phyloP scores from a whole-genome alignment of 805 yeast genomes.

The Millerozyma miso region DNA sequence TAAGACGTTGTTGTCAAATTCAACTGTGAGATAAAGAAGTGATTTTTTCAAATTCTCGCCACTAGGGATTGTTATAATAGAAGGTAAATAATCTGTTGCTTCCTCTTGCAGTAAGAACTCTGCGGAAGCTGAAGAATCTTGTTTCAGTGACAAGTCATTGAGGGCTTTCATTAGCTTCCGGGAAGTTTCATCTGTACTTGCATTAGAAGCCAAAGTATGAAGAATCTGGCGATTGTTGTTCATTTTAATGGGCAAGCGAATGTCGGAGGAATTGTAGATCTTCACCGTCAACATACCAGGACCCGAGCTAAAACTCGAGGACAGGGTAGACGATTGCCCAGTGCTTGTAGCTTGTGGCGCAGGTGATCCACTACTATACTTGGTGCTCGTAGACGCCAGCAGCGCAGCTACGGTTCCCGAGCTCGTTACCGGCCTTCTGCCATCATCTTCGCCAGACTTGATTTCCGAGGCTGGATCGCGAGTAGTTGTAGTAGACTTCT shows the following conservation, averaged over 20 bases:
- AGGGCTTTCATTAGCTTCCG: constrained; percentile 32
- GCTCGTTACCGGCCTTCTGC: background rate
- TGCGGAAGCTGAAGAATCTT: constrained; percentile 2
- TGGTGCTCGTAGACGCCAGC: background rate
- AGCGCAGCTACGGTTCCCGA: background rate
- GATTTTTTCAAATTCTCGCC: constrained; percentile 53
- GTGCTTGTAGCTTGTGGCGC: background rate
- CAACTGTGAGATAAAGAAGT: constrained; percentile 80
- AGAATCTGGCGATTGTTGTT: constrained; percentile 61
- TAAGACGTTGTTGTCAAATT: constrained; percentile 91
- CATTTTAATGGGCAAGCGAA: constrained; percentile 67
- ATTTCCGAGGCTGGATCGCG: background rate
- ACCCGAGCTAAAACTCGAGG: constrained; percentile 6
- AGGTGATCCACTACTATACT: background rate
- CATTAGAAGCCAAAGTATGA: constrained; percentile 59
- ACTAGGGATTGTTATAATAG: constrained; percentile 52
- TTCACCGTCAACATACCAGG: constrained; percentile 80
- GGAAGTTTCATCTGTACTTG: constrained; percentile 27
- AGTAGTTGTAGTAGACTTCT: background rate
- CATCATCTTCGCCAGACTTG: background rate
- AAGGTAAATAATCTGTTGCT: constrained; percentile 44
- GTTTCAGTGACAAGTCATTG: constrained; percentile 14
- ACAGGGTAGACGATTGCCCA: background rate
- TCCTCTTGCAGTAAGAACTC: constrained; percentile 25
- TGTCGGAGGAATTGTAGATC: constrained; percentile 63